These are phyloP conservation scores for Penicillium nordicum DNA, from an alignment of 2,329 filamentous ascomycete species.

Conservation along the genomic window DNA sequence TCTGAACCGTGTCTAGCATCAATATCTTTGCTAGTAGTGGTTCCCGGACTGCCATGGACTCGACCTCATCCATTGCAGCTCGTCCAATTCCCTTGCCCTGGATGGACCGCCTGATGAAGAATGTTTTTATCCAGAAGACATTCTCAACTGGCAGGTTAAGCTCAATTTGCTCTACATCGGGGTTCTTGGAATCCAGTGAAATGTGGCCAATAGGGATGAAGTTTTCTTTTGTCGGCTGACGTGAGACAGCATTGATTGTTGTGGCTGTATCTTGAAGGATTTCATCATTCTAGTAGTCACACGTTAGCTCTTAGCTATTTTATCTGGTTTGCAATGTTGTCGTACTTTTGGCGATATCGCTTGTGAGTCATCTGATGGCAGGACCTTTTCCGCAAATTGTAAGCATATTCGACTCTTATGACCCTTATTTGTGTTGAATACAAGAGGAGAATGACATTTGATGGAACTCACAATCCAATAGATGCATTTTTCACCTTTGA, in stretches of 20 bases:
- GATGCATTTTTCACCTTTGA: constrained; percentile 18
- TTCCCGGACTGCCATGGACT: constrained; percentile 15
- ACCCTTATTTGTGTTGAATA: neutral
- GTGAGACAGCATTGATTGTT: constrained; percentile 14
- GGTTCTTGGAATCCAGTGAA: constrained; percentile 17
- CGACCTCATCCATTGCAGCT: constrained; percentile 22
- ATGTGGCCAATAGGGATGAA: constrained; percentile 23
- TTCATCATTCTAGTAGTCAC: neutral
- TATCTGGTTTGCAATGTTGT: neutral
- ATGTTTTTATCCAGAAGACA: constrained; percentile 23
- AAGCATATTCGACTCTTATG: too few relatives aligned
- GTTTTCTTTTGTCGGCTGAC: constrained; percentile 8
- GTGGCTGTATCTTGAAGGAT: constrained; percentile 16
- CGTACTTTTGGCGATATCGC: neutral
- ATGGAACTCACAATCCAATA: constrained; percentile 21
- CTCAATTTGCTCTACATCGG: constrained; percentile 8
- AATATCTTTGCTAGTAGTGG: constrained; percentile 17
- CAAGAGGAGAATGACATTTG: neutral
- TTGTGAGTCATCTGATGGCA: constrained; percentile 9
- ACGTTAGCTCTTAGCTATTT: neutral
- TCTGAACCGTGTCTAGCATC: constrained; percentile 20
- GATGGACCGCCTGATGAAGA: constrained; percentile 10
- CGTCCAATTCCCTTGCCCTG: constrained; percentile 21
- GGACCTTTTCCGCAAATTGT: neutral
- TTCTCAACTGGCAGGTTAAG: constrained; percentile 9